phyloP scores from a whole-genome alignment of 306 rosid genomes.

The Cicer chorassanicum region DNA sequence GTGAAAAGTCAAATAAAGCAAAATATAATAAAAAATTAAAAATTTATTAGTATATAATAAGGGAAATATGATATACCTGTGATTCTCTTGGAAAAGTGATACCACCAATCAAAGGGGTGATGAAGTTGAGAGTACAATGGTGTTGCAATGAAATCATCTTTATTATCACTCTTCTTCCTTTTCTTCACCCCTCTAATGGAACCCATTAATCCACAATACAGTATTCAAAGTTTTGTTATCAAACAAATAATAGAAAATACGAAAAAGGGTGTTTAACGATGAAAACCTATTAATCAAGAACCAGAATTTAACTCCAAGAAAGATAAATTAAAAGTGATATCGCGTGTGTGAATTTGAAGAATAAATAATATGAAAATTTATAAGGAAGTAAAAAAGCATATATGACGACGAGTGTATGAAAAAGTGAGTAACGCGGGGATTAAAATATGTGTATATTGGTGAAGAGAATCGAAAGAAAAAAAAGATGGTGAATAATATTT shows the following conservation, averaged over 20 bases:
- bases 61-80: slow-evolving; percentile 49
- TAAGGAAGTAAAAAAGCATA: slow-evolving; percentile 21
- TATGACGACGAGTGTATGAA: too few relatives aligned
- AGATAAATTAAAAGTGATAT: slow-evolving; percentile 35
- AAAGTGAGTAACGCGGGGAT: too few relatives aligned
- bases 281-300: slow-evolving; percentile 46
- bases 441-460: background rate
- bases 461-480: slow-evolving; percentile 26
- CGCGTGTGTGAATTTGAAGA: slow-evolving; percentile 49
- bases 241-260: slow-evolving; percentile 38
- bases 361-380: slow-evolving; percentile 53
- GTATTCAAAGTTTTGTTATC: slow-evolving; percentile 41
- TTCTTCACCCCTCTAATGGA: slow-evolving; percentile 83
- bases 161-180: slow-evolving; percentile 70
- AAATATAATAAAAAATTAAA: background rate
- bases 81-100: slow-evolving; percentile 72
- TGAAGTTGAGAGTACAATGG: slow-evolving; percentile 55
- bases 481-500: background rate
- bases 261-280: slow-evolving; percentile 35
- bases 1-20: slow-evolving; percentile 3
- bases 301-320: slow-evolving; percentile 51
- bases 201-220: slow-evolving; percentile 59
- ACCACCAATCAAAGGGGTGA: slow-evolving; percentile 88
- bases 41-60: background rate
- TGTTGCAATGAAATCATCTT: slow-evolving; percentile 60